Evolutionary conservation across 805 yeast species (phyloP).

Genomic region (Ogataea methylovora): DNA sequence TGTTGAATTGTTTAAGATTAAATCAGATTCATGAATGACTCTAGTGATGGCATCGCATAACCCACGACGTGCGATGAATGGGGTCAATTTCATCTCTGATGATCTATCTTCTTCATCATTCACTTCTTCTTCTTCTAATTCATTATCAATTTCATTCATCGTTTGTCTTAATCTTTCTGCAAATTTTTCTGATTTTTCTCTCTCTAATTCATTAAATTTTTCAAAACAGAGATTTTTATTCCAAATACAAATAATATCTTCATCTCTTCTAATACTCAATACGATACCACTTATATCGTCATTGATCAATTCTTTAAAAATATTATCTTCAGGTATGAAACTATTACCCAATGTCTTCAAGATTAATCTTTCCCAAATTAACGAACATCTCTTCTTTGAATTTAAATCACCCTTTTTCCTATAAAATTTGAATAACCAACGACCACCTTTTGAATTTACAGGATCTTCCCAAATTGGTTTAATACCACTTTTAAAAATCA

Average conservation of each 20-base stretch:
- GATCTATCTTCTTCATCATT: not conserved
- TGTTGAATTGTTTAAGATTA: slow-evolving; percentile 27
- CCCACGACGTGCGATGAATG: slow-evolving; percentile 35
- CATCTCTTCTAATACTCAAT: slow-evolving; percentile 50
- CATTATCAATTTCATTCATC: slow-evolving; percentile 1
- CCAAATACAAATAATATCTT: slow-evolving; percentile 56
- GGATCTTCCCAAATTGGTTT: slow-evolving; percentile 69
- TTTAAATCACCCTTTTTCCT: slow-evolving; percentile 19
- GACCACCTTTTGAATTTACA: slow-evolving; percentile 49
- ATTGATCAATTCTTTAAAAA: slow-evolving; percentile 29
- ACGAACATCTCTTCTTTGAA: slow-evolving; percentile 17
- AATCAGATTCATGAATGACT: slow-evolving; percentile 40
- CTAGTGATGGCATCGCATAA: slow-evolving; percentile 39
- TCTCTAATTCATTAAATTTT: slow-evolving; percentile 13
- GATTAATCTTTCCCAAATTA: slow-evolving; percentile 51
- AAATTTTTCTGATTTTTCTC: slow-evolving; percentile 3
- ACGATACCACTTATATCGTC: slow-evolving; percentile 55
- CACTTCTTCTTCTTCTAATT: slow-evolving; percentile 1
- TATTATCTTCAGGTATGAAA: slow-evolving; percentile 34
- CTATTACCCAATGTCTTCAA: slow-evolving; percentile 45
- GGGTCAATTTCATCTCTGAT: slow-evolving; percentile 18
- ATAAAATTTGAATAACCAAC: slow-evolving; percentile 50
- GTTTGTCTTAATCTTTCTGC: slow-evolving; percentile 1
- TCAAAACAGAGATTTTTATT: slow-evolving; percentile 39
- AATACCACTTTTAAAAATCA: slow-evolving; percentile 50